Percentiles rank a stretch among this genome's conserved stretches.
phyloP scores from a whole-genome alignment of 441 rosid genomes.

The Iberis amara region DNA sequence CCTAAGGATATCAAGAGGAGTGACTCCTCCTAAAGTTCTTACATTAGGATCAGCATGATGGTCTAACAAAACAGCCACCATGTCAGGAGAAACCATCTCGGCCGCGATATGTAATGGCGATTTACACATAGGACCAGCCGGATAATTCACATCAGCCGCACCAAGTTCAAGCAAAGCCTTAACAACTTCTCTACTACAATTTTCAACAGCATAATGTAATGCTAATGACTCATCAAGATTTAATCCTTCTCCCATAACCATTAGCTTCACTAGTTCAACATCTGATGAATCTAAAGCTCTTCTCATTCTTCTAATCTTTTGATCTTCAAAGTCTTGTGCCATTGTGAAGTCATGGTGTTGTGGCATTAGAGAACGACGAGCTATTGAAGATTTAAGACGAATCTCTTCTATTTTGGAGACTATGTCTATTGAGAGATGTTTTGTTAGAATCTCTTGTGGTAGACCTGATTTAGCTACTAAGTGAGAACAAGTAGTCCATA shows the following conservation, averaged over 20 bases:
- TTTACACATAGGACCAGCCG: slow-evolving; percentile 80
- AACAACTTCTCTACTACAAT: slow-evolving; percentile 91
- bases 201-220: slow-evolving; percentile 89
- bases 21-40: slow-evolving; percentile 79
- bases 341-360: slow-evolving; percentile 55
- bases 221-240: slow-evolving; percentile 91
- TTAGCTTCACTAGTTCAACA: slow-evolving; percentile 87
- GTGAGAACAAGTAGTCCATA: slow-evolving; percentile 96
- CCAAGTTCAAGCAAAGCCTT: slow-evolving; percentile 94
- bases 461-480: slow-evolving; percentile 95
- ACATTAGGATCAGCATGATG: slow-evolving; percentile 98
- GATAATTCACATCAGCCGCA: slow-evolving; percentile 92
- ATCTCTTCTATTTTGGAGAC: slow-evolving; percentile 89
- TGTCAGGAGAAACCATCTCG: slow-evolving; percentile 97
- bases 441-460: slow-evolving; percentile 82
- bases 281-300: slow-evolving; percentile 91
- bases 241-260: slow-evolving; percentile 99
- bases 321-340: slow-evolving; percentile 84
- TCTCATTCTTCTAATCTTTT: slow-evolving; percentile 86
- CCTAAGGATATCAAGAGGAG: slow-evolving; percentile 83
- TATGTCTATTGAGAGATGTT: slow-evolving; percentile 80
- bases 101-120: slow-evolving; percentile 92
- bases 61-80: slow-evolving; percentile 92
- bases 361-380: slow-evolving; percentile 58
- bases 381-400: slow-evolving; percentile 72